A percentile compares a stretch with the other conserved stretches of the same genome.
Conservation (phyloP, 169 alveolate genomes). For the Plasmodium fragile region DNA sequence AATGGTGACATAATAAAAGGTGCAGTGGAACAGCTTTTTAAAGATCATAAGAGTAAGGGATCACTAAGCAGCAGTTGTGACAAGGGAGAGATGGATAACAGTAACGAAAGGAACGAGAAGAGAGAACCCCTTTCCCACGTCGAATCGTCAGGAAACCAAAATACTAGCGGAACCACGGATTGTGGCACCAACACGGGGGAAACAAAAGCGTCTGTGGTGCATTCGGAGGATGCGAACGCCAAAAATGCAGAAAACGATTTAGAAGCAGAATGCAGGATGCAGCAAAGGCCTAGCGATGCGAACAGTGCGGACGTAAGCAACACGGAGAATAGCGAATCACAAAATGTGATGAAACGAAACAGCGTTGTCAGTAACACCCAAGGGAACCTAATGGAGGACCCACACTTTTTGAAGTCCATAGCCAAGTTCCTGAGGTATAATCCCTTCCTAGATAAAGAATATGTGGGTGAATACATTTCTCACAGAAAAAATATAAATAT, state of each 20-base stretch:
- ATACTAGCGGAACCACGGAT: background rate
- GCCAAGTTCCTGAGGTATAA: constrained; percentile 80
- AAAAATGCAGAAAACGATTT: constrained; percentile 17
- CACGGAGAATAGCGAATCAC: background rate
- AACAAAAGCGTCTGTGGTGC: background rate
- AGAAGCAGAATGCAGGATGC: background rate
- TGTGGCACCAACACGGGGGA: background rate
- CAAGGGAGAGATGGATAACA: background rate
- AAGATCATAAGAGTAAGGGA: background rate
- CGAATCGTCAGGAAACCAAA: background rate
- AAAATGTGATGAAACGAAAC: background rate
- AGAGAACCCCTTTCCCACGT: background rate
- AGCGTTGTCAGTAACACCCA: background rate
- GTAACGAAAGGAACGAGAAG: background rate
- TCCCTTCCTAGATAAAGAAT: constrained; percentile 82
- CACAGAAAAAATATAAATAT: constrained; percentile 84
- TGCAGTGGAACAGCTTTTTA: background rate
- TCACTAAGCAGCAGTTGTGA: background rate
- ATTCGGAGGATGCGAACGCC: background rate
- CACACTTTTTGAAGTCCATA: constrained; percentile 77
- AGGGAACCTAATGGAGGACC: constrained; percentile 77
- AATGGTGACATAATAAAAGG: background rate
- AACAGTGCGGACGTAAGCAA: background rate
- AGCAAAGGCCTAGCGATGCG: constrained; percentile 2
- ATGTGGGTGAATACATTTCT: constrained; percentile 87